Percentiles rank a stretch among this genome's conserved stretches.
phyloP scores from a whole-genome alignment of 495 filamentous ascomycete species.

The Aspergillus kassunensis region DNA sequence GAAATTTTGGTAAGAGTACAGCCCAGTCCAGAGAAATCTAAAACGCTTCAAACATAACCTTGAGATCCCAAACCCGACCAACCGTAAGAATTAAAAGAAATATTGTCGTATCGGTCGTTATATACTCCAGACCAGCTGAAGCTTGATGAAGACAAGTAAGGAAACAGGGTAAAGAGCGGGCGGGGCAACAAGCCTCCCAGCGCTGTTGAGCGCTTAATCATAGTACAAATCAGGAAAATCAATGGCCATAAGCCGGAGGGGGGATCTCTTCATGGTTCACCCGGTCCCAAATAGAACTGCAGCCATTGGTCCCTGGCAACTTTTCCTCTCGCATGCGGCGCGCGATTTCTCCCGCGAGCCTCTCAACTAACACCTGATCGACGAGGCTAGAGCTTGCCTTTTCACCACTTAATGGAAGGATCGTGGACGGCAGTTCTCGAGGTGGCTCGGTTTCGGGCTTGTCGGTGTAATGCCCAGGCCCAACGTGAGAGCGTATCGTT shows the following conservation, averaged over 20 bases:
- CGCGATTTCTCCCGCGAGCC: constrained; percentile 87
- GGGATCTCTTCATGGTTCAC: constrained; percentile 36
- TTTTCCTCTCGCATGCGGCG: constrained; percentile 76
- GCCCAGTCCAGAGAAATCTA: constrained; percentile 15
- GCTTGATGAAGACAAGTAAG: constrained; percentile 13
- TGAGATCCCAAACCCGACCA: constrained; percentile 14
- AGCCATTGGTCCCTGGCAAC: constrained; percentile 28
- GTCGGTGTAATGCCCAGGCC: constrained; percentile 15
- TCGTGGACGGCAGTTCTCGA: constrained; percentile 31
- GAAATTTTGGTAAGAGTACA: constrained; percentile 14
- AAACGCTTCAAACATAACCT: constrained; percentile 11
- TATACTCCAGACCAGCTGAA: constrained; percentile 26
- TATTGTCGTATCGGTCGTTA: constrained; percentile 36
- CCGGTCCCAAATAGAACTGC: constrained; percentile 39
- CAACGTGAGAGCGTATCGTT: constrained; percentile 19
- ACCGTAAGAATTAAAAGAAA: constrained; percentile 14
- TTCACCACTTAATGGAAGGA: constrained; percentile 35
- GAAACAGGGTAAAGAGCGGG: not conserved
- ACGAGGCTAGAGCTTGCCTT: constrained; percentile 52
- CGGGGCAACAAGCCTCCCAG: not conserved
- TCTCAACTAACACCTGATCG: constrained; percentile 84
- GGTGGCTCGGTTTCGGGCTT: constrained; percentile 33
- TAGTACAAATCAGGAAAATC: constrained; percentile 3
- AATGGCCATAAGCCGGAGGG: constrained; percentile 46
- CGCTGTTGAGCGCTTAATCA: constrained; percentile 2